A percentile compares a stretch with the other conserved stretches of the same genome.
Evolutionary conservation across 495 filamentous ascomycete species (phyloP).

Genomic region (Neurospora tetrasperma): DNA sequence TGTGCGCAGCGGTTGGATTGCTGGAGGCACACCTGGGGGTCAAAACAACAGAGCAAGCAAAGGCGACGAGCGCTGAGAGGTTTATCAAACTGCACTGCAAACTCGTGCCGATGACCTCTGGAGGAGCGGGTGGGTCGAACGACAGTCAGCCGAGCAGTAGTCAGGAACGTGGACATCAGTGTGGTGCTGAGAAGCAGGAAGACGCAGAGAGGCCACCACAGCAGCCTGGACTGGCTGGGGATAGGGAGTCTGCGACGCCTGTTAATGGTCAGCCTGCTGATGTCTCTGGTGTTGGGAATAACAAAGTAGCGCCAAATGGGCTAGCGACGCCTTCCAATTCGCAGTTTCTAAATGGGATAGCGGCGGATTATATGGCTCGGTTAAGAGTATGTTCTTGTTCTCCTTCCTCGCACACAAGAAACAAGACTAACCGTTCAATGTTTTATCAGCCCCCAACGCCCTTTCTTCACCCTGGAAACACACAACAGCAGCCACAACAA

Average conservation of each 20-base stretch:
- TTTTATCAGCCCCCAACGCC: background rate
- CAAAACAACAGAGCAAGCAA: constrained; percentile 31
- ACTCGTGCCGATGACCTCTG: constrained; percentile 29
- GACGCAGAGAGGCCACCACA: background rate
- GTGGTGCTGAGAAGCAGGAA: constrained; percentile 1
- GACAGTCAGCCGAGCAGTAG: constrained; percentile 10
- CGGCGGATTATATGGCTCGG: background rate
- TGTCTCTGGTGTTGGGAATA: background rate
- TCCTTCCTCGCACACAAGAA: background rate
- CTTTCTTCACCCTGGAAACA: background rate
- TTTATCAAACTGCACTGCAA: constrained; percentile 33
- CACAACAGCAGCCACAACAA: background rate
- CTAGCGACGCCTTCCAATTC: background rate
- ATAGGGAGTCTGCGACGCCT: background rate
- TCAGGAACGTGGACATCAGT: background rate
- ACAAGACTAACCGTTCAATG: background rate
- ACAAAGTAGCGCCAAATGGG: background rate
- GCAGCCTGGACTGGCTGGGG: background rate
- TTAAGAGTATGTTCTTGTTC: background rate
- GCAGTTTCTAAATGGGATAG: background rate
- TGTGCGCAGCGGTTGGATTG: constrained; percentile 33
- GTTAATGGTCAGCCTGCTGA: background rate
- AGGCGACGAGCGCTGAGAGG: constrained; percentile 26
- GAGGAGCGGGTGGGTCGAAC: constrained; percentile 18
- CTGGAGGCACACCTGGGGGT: constrained; percentile 30